Evolutionary conservation across 2,329 filamentous ascomycete genomes (phyloP).

Genomic region (Aspergillus chevalieri): DNA sequence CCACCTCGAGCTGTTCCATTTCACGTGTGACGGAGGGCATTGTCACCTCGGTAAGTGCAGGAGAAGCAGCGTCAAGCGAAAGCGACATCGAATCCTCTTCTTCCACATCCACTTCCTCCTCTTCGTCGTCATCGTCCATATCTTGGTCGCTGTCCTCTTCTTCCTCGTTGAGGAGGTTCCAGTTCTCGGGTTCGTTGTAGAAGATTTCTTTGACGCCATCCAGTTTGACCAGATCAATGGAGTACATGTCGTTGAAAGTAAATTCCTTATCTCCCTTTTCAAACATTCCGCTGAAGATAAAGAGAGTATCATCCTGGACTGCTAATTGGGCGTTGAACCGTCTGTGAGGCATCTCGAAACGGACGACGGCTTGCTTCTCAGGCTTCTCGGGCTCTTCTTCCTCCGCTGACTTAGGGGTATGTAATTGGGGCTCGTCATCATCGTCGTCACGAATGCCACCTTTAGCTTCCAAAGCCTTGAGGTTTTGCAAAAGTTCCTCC

Average conservation of each 20-base stretch:
- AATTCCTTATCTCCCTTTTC: constrained; percentile 93
- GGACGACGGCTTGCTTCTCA: constrained; percentile 56
- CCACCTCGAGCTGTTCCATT: constrained; percentile 33
- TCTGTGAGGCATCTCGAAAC: constrained; percentile 78
- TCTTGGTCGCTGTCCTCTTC: constrained; percentile 54
- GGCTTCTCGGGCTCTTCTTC: constrained; percentile 47
- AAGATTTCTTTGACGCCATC: constrained; percentile 92
- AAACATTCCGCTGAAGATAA: constrained; percentile 91
- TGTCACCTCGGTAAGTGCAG: constrained; percentile 31
- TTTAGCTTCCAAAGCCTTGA: constrained; percentile 77
- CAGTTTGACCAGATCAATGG: constrained; percentile 87
- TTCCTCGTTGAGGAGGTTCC: constrained; percentile 59
- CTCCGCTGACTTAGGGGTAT: constrained; percentile 49
- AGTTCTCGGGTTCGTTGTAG: constrained; percentile 76
- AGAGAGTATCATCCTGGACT: constrained; percentile 86
- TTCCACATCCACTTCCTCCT: constrained; percentile 39
- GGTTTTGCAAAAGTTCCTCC: constrained; percentile 78
- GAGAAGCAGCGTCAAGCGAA: constrained; percentile 31
- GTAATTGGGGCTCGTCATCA: constrained; percentile 32
- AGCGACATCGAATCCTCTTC: constrained; percentile 42
- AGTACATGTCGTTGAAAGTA: constrained; percentile 92
- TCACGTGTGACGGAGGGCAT: constrained; percentile 31
- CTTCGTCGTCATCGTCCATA: constrained; percentile 39
- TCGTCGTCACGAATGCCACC: constrained; percentile 53
- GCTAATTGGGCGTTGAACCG: constrained; percentile 88